Evolutionary conservation across 257 asterid species (phyloP), one percentile per base, ranked within the genome.

Genomic region (Plectranthus barbatus): DNA sequence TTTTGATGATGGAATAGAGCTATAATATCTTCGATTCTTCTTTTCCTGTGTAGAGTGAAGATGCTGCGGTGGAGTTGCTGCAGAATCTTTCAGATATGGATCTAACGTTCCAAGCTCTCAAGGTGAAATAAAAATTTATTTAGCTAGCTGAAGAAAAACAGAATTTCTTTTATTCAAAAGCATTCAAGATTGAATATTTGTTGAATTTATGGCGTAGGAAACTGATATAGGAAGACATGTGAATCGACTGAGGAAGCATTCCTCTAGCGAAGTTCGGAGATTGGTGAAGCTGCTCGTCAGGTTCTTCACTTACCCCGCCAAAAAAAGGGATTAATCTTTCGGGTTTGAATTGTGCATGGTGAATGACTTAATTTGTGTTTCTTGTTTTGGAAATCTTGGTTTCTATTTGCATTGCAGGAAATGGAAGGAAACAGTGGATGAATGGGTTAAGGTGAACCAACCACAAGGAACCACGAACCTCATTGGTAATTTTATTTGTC

Each of bases 371-470:
- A 8, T 64, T 41, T 15, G 15, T 36, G 50, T 60, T 69, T 15
- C 37, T 47, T 26, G 24, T 18, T 59, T 67, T n/a, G 21, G 62
- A 19, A 60, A 45, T 64, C 60, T 53, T 42, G 61, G 62, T 68
- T 55, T 41, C 13, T 7, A 8, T 62, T 70, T 49, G 71, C 13
- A 68, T 11, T 46, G 77, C 82, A 93, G 99, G 45, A 93, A 87
- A 71, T 93, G 99, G 99, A 93, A 87, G 72, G 94, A 81, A 44
- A 84, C 87, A 7, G 99, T 93, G 77, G 97, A 93, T 52, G 94
- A 92, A 59, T 90, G 96, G 97, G 96, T 85, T 69, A 84, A 77
- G 80, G 82, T 81, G 77, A 83, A 88, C 73, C 85, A 77, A 45
- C 91, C 85, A 5, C 85, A 82, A 56, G 75, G 67, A 18, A 26